Evolutionary conservation across 176 grass and related monocot genomes (phyloP).

Genomic region (Rhynchospora breviuscula): DNA sequence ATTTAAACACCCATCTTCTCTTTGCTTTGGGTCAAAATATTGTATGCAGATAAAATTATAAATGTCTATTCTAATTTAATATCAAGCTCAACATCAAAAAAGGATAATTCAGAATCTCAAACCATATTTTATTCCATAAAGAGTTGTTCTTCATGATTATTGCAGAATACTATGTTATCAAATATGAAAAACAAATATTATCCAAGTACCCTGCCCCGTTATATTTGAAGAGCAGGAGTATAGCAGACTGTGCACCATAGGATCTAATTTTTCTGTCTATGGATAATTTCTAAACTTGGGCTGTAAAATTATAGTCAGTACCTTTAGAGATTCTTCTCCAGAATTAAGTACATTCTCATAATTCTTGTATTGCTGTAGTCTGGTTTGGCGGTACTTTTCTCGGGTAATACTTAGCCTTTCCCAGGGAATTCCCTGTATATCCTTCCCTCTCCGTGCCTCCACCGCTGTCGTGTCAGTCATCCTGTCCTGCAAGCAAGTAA

Average conservation of each 20-base stretch:
- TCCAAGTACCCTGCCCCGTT: neutral
- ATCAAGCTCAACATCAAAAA: neutral
- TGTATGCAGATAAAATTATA: neutral
- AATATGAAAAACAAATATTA: neutral
- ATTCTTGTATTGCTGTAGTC: constrained; percentile 55
- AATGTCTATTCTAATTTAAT: neutral
- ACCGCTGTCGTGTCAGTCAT: constrained; percentile 33
- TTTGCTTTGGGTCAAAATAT: neutral
- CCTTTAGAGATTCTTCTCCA: constrained; percentile 54
- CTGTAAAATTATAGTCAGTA: constrained; percentile 19
- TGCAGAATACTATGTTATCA: neutral
- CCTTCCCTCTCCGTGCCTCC: constrained; percentile 60
- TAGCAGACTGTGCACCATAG: neutral
- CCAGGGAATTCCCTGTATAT: constrained; percentile 89
- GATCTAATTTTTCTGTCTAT: neutral
- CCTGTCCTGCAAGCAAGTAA: constrained; percentile 33
- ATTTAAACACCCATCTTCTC: neutral
- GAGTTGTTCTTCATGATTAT: neutral
- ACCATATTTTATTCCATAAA: neutral
- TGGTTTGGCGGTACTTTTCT: constrained; percentile 37
- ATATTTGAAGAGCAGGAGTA: neutral
- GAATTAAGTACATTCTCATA: constrained; percentile 79
- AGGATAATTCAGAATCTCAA: neutral
- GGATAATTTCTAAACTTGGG: constrained; percentile 3
- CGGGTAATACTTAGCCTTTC: constrained; percentile 39